Conservation (phyloP, 176 grass and related monocot species). For the sorghum (Sorghum bicolor) region DNA sequence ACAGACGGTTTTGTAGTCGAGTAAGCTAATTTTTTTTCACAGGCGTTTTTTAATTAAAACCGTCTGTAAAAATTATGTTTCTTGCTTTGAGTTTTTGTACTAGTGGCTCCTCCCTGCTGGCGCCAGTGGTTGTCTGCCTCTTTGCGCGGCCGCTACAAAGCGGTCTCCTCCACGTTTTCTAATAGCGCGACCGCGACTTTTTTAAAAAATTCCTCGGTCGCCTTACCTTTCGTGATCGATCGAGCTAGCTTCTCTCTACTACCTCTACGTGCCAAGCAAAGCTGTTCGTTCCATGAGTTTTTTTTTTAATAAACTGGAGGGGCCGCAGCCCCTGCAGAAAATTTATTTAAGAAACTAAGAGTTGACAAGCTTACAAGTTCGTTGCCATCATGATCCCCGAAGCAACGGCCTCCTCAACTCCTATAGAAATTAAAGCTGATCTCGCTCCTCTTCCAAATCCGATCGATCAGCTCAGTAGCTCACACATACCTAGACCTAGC, state of each 20-base stretch:
- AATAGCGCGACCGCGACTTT: background rate
- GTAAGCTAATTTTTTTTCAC: no score
- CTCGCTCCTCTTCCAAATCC: background rate
- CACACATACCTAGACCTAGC: background rate
- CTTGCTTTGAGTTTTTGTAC: no score
- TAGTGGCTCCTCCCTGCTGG: background rate
- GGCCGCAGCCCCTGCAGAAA: no score
- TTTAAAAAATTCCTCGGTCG: background rate
- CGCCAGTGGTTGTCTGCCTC: background rate
- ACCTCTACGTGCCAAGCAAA: background rate
- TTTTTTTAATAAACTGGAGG: no score
- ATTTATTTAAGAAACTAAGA: no score
- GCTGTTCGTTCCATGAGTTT: background rate
- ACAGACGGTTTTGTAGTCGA: no score
- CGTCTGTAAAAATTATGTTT: no score
- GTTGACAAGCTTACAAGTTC: no score
- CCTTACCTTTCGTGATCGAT: constrained; percentile 25
- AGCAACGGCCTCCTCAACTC: background rate
- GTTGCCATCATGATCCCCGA: constrained; percentile 10
- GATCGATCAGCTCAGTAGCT: background rate
- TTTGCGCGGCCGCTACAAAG: background rate
- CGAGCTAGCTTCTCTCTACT: background rate
- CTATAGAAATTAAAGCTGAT: background rate
- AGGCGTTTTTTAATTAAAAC: no score
- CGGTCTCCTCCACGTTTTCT: background rate